Evolutionary conservation across 106 monocot species (phyloP).

Genomic region (Narthecium ossifragum): DNA sequence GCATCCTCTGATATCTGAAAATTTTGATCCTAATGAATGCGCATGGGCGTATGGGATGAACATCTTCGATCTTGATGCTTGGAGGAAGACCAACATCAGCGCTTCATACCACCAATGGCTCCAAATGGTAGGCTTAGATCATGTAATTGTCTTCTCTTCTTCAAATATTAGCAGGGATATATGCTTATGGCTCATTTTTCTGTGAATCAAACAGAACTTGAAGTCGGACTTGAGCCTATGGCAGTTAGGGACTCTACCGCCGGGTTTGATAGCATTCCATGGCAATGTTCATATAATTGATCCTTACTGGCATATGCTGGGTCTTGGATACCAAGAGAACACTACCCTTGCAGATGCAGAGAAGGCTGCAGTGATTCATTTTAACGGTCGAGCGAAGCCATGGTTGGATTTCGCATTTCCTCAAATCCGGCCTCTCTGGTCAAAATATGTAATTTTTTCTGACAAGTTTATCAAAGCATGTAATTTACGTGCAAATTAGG

Average conservation of each 20-base stretch:
- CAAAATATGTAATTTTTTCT: slow-evolving; percentile 53
- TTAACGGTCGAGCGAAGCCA: slow-evolving; percentile 82
- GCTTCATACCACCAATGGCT: slow-evolving; percentile 62
- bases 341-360: slow-evolving; percentile 29
- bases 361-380: slow-evolving; percentile 72
- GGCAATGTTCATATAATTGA: slow-evolving; percentile 65
- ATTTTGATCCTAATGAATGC: slow-evolving; percentile 34
- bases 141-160: background rate
- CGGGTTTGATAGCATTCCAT: slow-evolving; percentile 74
- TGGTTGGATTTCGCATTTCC: slow-evolving; percentile 89
- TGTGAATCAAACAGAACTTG: slow-evolving; percentile 42
- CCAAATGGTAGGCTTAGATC: slow-evolving; percentile 25
- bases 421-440: slow-evolving; percentile 48
- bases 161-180: background rate
- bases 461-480: slow-evolving; percentile 59
- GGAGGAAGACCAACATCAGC: slow-evolving; percentile 54
- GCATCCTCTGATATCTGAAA: slow-evolving; percentile 24
- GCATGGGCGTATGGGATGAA: slow-evolving; percentile 57
- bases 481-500: slow-evolving; percentile 38
- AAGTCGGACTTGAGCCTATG: slow-evolving; percentile 69
- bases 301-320: slow-evolving; percentile 82
- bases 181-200: background rate
- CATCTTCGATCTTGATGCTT: slow-evolving; percentile 41
- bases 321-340: slow-evolving; percentile 81
- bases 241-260: slow-evolving; percentile 82